Evolutionary conservation across 768 basidiomycete species (phyloP).

Genomic region (Rhizopogon vesiculosus): DNA sequence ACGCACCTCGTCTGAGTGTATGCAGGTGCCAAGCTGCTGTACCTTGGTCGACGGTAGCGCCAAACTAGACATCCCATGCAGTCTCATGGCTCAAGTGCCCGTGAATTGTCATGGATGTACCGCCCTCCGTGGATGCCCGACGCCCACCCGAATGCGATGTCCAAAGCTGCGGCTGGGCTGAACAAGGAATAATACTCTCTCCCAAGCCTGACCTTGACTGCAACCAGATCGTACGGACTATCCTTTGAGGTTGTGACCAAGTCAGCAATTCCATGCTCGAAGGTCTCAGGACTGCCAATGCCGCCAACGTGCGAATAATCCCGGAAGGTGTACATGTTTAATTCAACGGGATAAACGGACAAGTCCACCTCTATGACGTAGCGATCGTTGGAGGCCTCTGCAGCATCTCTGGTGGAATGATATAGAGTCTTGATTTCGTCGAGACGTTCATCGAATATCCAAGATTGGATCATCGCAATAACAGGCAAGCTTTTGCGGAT

Average conservation of each 20-base stretch:
- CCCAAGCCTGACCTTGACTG: conserved; percentile 1
- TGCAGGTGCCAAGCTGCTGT: neutral
- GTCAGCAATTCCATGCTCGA: neutral
- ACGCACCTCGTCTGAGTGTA: neutral
- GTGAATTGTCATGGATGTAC: neutral
- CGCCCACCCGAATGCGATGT: neutral
- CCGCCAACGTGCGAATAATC: neutral
- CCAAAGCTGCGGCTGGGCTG: neutral
- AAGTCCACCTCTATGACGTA: neutral
- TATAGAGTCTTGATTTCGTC: neutral
- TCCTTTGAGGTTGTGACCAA: neutral
- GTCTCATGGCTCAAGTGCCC: neutral
- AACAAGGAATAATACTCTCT: neutral
- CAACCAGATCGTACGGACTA: neutral
- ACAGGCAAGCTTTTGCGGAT: neutral
- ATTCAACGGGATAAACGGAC: neutral
- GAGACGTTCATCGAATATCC: neutral
- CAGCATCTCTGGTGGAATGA: neutral
- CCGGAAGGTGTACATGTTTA: neutral
- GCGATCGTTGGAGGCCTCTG: neutral
- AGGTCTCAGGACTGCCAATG: neutral
- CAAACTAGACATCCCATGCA: neutral
- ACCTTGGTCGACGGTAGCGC: neutral
- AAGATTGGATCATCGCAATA: neutral
- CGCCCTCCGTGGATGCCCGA: neutral